Evolutionary conservation across 805 yeast species (phyloP).

Genomic region (Zygoascus bituminiphila): DNA sequence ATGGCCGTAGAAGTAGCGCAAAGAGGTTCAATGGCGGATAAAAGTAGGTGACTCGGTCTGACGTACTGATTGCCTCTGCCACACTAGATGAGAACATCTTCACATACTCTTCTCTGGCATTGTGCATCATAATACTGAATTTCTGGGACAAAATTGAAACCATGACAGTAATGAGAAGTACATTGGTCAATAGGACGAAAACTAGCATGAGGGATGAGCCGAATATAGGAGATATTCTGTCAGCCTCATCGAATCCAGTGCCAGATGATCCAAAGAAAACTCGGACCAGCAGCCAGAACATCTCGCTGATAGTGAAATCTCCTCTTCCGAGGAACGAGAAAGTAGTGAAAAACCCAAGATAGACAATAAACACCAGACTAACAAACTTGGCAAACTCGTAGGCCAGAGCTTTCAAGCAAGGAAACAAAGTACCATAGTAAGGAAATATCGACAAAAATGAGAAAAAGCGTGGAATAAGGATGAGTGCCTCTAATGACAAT

Average conservation of each 20-base stretch:
- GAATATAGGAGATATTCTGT: conserved; percentile 23
- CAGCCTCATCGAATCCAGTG: conserved; percentile 28
- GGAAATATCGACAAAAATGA: conserved; percentile 26
- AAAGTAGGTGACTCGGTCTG: conserved; percentile 27
- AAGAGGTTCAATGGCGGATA: conserved; percentile 28
- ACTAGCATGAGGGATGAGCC: conserved; percentile 28
- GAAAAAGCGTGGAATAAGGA: conserved; percentile 27
- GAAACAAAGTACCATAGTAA: conserved; percentile 28
- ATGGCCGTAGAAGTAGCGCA: conserved; percentile 24
- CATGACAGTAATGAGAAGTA: conserved; percentile 27
- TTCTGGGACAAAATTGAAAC: conserved; percentile 29
- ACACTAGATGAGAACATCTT: conserved; percentile 26
- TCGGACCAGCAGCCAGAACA: conserved; percentile 27
- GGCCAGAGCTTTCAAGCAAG: conserved; percentile 26
- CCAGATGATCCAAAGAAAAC: conserved; percentile 29
- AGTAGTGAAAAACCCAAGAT: conserved; percentile 28
- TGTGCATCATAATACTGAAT: conserved; percentile 26
- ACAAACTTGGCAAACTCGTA: conserved; percentile 27
- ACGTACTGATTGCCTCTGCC: conserved; percentile 26
- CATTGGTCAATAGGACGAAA: conserved; percentile 25
- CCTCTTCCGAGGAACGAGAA: conserved; percentile 27
- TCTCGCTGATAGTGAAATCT: conserved; percentile 20
- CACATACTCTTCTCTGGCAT: conserved; percentile 29
- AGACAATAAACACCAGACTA: conserved; percentile 22
- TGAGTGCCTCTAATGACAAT: conserved; percentile 25